Percentiles rank a stretch among this genome's conserved stretches.
Conservation (phyloP, 495 filamentous ascomycete species). For the Podospora fimiseda region DNA sequence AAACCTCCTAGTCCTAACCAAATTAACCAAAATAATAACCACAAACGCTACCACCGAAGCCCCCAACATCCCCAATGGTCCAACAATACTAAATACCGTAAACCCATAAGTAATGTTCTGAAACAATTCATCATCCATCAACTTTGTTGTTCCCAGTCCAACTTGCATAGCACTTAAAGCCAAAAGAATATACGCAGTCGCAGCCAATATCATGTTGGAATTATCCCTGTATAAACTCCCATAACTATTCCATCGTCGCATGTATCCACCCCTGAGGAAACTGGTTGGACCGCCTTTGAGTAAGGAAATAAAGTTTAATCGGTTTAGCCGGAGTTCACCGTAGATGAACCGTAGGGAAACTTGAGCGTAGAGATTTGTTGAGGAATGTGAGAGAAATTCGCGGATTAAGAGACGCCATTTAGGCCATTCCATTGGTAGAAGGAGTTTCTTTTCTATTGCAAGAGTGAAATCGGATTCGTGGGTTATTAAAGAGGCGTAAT, state of each 20-base stretch:
- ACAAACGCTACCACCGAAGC: slow-evolving; percentile 3
- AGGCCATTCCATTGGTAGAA: background rate
- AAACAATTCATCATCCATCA: slow-evolving; percentile 36
- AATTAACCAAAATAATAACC: slow-evolving; percentile 1
- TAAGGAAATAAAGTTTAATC: slow-evolving; percentile 33
- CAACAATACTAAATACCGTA: slow-evolving; percentile 43
- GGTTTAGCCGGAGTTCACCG: slow-evolving; percentile 39
- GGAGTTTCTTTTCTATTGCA: background rate
- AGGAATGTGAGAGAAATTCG: background rate
- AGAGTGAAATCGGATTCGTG: background rate
- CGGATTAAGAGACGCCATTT: background rate
- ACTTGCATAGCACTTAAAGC: slow-evolving; percentile 57
- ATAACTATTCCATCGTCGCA: slow-evolving; percentile 29
- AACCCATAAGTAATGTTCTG: slow-evolving; percentile 47
- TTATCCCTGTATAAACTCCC: slow-evolving; percentile 41
- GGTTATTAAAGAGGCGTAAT: background rate
- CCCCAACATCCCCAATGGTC: slow-evolving; percentile 16
- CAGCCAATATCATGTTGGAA: slow-evolving; percentile 38
- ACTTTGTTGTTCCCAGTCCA: slow-evolving; percentile 38
- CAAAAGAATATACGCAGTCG: slow-evolving; percentile 46
- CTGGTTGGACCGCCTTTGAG: slow-evolving; percentile 3
- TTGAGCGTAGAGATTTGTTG: background rate
- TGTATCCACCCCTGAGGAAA: slow-evolving; percentile 16
- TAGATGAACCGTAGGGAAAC: slow-evolving; percentile 38
- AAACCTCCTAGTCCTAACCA: slow-evolving; percentile 4